Base-by-base conservation (phyloP, 169 alveolate species). In the Besnoitia besnoiti region DNA sequence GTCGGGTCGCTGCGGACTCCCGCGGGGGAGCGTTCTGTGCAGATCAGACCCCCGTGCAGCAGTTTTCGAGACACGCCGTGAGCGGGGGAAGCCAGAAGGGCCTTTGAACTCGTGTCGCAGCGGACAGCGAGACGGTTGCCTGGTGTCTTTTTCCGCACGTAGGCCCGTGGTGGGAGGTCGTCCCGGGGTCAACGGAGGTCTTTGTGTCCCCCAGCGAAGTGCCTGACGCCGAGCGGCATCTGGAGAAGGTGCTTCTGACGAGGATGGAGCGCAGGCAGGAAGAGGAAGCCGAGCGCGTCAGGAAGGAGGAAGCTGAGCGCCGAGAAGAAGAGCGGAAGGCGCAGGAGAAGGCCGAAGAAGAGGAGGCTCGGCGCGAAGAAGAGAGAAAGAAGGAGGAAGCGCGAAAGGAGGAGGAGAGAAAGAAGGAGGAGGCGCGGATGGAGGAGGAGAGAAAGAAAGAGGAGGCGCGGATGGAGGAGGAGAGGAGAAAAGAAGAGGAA, bases 101-200 rank as follows among this genome's bases (percentile, higher is more conserved):
- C n/a, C n/a, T n/a, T n/a, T n/a, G n/a, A n/a, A n/a, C n/a, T n/a
- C n/a, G n/a, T n/a, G n/a, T n/a, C n/a, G n/a, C n/a, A n/a, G n/a
- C n/a, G n/a, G n/a, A n/a, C n/a, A n/a, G n/a, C n/a, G n/a, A n/a
- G n/a, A n/a, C n/a, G n/a, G n/a, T n/a, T n/a, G n/a, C n/a, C n/a
- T n/a, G n/a, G n/a, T 77, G 33, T 0, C 55, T 39, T 19, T 47
- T 39, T 19, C n/a, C 46, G 12, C 30, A 7, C 46, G 16, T 42
- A 73, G 82, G 82, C 47, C 82, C 82, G 21, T 73, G 82, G 82
- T 73, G 82, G 82, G 82, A 73, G n/a, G 24, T 73, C n/a, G 82
- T 73, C 24, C 82, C 82, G 82, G 8, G n/a, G 46, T 7, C 82
- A 30, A 37, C 39, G n/a, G n/a, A 5, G 8, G 47, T 73, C 39